Percentiles rank a stretch among this genome's conserved stretches.
These are phyloP conservation scores for Chytriomyces sp. DNA, from an alignment of 192 early-diverging fungal genomes.

Conservation along the genomic window DNA sequence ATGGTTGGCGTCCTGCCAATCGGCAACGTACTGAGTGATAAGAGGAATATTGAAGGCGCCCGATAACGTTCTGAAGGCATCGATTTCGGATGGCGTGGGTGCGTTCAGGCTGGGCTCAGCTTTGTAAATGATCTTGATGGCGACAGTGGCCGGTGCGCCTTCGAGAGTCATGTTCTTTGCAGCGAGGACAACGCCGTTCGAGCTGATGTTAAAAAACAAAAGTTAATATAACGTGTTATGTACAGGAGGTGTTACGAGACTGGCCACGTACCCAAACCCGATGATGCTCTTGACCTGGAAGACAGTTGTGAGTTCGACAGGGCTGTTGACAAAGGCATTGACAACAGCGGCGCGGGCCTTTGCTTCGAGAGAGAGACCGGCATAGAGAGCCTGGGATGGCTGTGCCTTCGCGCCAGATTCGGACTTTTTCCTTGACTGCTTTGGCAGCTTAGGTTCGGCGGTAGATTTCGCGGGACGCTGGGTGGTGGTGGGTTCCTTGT, in stretches of 20 bases:
- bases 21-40: conserved; percentile 10
- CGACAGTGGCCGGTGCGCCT: not conserved
- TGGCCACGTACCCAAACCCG: not conserved
- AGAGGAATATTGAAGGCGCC: not conserved
- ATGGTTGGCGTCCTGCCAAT: conserved; percentile 32
- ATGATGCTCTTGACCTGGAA: not conserved
- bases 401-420: not conserved
- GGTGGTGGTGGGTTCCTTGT: not conserved
- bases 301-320: not conserved
- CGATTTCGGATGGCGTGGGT: conserved; percentile 19
- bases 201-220: not conserved
- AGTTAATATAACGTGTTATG: no score
- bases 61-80: conserved; percentile 2
- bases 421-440: no score
- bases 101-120: not conserved
- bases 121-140: conserved; percentile 41
- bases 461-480: not conserved
- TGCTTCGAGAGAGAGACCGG: not conserved
- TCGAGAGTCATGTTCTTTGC: not conserved
- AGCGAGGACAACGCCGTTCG: conserved; percentile 38
- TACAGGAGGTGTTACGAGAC: no score
- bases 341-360: conserved; percentile 21
- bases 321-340: conserved; percentile 15
- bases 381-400: not conserved
- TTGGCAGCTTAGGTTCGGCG: not conserved